phyloP scores from a whole-genome alignment of 2,329 filamentous ascomycete species.

The Aspergillus tamarii region DNA sequence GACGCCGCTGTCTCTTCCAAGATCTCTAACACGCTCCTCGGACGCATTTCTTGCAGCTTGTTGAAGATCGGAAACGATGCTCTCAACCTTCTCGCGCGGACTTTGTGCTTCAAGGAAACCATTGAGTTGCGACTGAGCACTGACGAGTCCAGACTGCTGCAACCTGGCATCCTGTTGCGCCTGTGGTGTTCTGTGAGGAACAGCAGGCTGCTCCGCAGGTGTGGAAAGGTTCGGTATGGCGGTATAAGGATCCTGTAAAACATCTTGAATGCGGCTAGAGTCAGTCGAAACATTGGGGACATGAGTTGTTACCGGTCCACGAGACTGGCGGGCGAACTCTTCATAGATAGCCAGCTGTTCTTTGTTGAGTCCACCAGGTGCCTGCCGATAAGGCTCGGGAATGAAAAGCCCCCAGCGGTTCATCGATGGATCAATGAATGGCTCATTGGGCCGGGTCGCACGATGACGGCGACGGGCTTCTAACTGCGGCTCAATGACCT shows the following conservation, averaged over 20 bases:
- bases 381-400: conserved; percentile 88
- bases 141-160: conserved; percentile 41
- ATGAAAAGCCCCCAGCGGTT: conserved; percentile 94
- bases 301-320: conserved; percentile 60
- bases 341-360: conserved; percentile 97
- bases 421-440: conserved; percentile 79
- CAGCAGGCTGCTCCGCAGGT: conserved; percentile 63
- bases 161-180: conserved; percentile 50
- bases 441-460: conserved; percentile 74
- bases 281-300: conserved; percentile 61
- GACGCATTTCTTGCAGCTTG: conserved; percentile 58
- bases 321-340: conserved; percentile 86
- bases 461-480: conserved; percentile 77
- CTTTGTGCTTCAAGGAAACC: conserved; percentile 62
- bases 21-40: conserved; percentile 62
- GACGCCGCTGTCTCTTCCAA: conserved; percentile 58
- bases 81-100: conserved; percentile 57
- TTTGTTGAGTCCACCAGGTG: conserved; percentile 78
- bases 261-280: conserved; percentile 62
- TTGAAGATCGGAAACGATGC: conserved; percentile 60
- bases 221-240: conserved; percentile 64
- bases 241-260: conserved; percentile 64
- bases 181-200: conserved; percentile 61
- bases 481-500: conserved; percentile 81
- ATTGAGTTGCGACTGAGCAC: conserved; percentile 57